Evolutionary conservation across 2,329 filamentous ascomycete species (phyloP), one percentile per base, ranked within the genome.

Genomic region (Aaosphaeria arxii): DNA sequence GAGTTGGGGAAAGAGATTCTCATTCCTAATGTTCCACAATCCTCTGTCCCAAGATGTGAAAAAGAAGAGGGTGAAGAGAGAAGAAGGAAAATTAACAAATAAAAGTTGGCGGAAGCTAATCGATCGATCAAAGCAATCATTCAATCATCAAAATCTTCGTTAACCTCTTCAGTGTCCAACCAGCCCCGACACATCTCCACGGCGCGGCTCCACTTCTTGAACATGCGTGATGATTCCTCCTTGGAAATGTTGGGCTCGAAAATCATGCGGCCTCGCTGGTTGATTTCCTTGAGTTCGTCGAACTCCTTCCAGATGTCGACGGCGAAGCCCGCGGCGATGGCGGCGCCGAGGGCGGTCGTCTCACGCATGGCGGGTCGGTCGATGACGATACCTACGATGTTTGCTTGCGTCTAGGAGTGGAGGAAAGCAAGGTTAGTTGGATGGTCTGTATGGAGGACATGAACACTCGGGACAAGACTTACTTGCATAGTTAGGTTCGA

Each of bases 311-410:
- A 95, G 32, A 92, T 82, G 40, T 82, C 85, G 9, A 88, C 83
- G 6, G 90, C 89, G 50, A 95, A 84, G n/a, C 88, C 91, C 6
- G 91, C 91, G 11, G 91, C 89, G 59, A 95, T 92, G 42, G 91
- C 91, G 11, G 91, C 90, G 29, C 91, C 91, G 2, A 96, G 80
- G 1, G 90, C 87, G 1, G 91, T 96, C 4, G 90, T 95, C 75
- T 96, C 91, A 48, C 88, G 86, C 91, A 96, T 95, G 47, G 83
- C 80, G 0, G 91, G 91, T 28, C 91, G 84, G 67, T 91, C 84
- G 51, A 96, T 87, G 30, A 86, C 87, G 57, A 95, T 94, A 47
- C 85, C 84, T 59, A 88, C 89, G 44, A 96, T 81, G 72, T 95
- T 87, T 53, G 91, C 87, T 79, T 96, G 91, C 5, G 88, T 90